phyloP scores from a whole-genome alignment of 1,139 yeast species.

The Komagataea norvegica region DNA sequence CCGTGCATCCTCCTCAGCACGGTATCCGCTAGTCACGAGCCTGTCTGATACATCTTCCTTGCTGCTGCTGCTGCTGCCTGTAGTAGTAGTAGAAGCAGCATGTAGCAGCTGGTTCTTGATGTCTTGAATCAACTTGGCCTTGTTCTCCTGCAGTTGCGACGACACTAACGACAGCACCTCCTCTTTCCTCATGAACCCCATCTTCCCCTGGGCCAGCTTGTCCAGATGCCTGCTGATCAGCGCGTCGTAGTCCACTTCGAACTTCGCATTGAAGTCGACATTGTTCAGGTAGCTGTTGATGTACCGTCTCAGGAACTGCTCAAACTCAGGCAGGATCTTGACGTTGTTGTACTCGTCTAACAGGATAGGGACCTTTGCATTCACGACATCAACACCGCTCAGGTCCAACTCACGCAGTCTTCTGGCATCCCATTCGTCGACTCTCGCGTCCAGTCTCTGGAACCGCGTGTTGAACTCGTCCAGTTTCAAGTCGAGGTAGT shows the following conservation, averaged over 20 bases:
- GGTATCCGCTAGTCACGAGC: too few species aligned
- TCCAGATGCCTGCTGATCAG: slow-evolving; percentile 16
- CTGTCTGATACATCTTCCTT: too few species aligned
- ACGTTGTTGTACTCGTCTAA: slow-evolving; percentile 18
- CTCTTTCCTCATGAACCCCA: slow-evolving; percentile 22
- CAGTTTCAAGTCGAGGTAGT: slow-evolving; percentile 20
- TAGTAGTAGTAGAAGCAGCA: slow-evolving; percentile 6
- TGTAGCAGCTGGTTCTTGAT: too few species aligned
- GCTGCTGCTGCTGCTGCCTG: not conserved
- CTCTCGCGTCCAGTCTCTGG: slow-evolving; percentile 10
- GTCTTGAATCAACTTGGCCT: slow-evolving; percentile 19
- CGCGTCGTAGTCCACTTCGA: slow-evolving; percentile 15
- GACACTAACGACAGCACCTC: slow-evolving; percentile 21
- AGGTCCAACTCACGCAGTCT: slow-evolving; percentile 12
- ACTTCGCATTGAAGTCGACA: slow-evolving; percentile 4
- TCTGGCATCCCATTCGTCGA: slow-evolving; percentile 5
- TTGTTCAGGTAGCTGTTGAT: slow-evolving; percentile 10
- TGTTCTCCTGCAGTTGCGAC: slow-evolving; percentile 22
- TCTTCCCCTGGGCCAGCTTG: slow-evolving; percentile 15
- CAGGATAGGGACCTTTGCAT: slow-evolving; percentile 18
- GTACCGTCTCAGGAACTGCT: slow-evolving; percentile 13
- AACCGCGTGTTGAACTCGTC: slow-evolving; percentile 15
- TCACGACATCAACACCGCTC: slow-evolving; percentile 5
- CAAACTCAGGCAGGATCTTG: slow-evolving; percentile 23
- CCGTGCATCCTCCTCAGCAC: too few species aligned